Evolutionary conservation across 345 rosid species (phyloP), one percentile per base, ranked within the genome.

Genomic region (Psidium guajava): DNA sequence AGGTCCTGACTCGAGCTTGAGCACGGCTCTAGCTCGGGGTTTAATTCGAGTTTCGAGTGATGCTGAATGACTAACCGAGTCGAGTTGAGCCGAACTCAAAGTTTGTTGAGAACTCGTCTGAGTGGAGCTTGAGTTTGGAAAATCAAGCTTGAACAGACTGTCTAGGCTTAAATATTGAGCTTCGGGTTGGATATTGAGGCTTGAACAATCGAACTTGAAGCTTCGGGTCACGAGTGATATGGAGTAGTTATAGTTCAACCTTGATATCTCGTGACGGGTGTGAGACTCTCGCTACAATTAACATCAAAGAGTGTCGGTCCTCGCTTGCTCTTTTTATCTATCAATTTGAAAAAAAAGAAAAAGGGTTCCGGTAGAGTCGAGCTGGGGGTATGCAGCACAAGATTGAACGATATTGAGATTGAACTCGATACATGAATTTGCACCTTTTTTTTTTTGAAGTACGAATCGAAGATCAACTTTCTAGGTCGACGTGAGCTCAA

Each of bases 181-280:
- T 32, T 64, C 0, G 24, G 44, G 44, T 32, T 64, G 44, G 44
- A 0, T 32, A 64, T 5, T 0, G 6, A 64, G 44, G 24, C 24
- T 32, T 32, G 44, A 69, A 16, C 36, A 18, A 69, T 69, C 12
- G 32, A 69, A 40, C 13, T 69, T 6, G 10, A 32, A 69, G 77
- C 47, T 64, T 69, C 3, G 1, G 3, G 12, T 69, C 6, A 0
- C 24, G 4, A 69, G 44, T 69, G 77, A 11, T 8, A 69, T 0
- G 1, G 6, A 64, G 21, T 32, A 64, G 24, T 64, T 32, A 32
- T 2, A 32, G 9, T 22, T 28, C 22, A 64, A 16, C 32, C 0
- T 0, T 0, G 2, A 64, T 2, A 64, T 64, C 16, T 32, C 0
- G 3, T 32, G 32, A 69, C 1, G 6, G 12, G 1, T 16, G 47